Percentiles rank a stretch among this genome's conserved stretches.
phyloP scores from a whole-genome alignment of 805 yeast species.

The Metschnikowia gelsemii region DNA sequence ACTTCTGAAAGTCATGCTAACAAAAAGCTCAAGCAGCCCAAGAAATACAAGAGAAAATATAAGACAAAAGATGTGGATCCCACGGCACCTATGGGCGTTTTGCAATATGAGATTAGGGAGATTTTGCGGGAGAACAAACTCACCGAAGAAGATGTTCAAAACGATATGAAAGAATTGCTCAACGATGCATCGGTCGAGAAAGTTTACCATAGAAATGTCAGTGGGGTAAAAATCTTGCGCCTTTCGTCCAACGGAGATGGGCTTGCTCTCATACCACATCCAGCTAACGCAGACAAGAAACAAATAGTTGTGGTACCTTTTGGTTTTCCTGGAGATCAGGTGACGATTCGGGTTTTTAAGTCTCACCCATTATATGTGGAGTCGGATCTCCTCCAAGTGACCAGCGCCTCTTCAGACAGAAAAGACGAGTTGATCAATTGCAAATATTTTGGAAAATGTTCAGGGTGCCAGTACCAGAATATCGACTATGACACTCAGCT shows the following conservation, averaged over 20 bases:
- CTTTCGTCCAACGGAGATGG: constrained; percentile 88
- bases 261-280: constrained; percentile 64
- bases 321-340: constrained; percentile 83
- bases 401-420: constrained; percentile 32
- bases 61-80: constrained; percentile 65
- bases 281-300: constrained; percentile 41
- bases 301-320: constrained; percentile 83
- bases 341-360: constrained; percentile 67
- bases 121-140: constrained; percentile 46
- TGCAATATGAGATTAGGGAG: constrained; percentile 69
- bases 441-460: constrained; percentile 85
- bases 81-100: constrained; percentile 78
- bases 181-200: constrained; percentile 52
- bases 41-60: constrained; percentile 47
- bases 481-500: constrained; percentile 73
- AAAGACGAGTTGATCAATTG: constrained; percentile 67
- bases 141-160: constrained; percentile 43
- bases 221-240: constrained; percentile 54
- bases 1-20: constrained; percentile 1
- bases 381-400: constrained; percentile 63
- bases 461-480: constrained; percentile 93
- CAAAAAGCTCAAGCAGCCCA: constrained; percentile 25
- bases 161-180: constrained; percentile 64
- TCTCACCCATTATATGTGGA: constrained; percentile 75
- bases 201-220: constrained; percentile 57